Percentiles rank a stretch among this genome's conserved stretches.
These are phyloP conservation scores for Verbena officinalis DNA, from an alignment of 257 asterid species.

Conservation along the genomic window DNA sequence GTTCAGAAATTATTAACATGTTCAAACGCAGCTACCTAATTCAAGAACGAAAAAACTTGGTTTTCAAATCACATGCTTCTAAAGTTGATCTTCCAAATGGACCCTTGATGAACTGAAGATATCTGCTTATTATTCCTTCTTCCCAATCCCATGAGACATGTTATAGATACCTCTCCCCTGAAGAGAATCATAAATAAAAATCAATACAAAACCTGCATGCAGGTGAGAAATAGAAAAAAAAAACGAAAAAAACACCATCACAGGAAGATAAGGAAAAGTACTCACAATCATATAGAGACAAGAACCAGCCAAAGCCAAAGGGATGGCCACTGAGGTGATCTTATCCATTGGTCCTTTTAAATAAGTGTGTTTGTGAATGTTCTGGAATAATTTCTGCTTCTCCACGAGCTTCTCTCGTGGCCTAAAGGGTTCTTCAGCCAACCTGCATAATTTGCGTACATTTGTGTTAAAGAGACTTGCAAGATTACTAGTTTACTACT, in stretches of 20 bases:
- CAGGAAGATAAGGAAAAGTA: constrained; percentile 5
- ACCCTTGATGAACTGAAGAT: not conserved
- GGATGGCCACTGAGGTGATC: constrained; percentile 83
- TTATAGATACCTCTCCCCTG: constrained; percentile 86
- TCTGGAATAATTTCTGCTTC: constrained; percentile 64
- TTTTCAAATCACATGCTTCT: constrained; percentile 10
- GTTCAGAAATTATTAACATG: constrained; percentile 37
- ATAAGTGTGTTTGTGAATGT: constrained; percentile 68
- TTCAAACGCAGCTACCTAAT: no score
- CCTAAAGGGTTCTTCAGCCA: constrained; percentile 75
- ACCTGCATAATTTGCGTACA: constrained; percentile 47
- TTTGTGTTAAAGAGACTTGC: constrained; percentile 1
- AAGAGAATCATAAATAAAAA: constrained; percentile 13
- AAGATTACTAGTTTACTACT: not conserved
- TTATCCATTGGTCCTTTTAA: constrained; percentile 63
- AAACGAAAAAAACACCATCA: no score
- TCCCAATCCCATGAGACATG: constrained; percentile 84
- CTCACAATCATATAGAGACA: constrained; percentile 62
- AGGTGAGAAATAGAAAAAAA: not conserved
- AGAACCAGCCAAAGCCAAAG: constrained; percentile 63
- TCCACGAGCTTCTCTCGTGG: constrained; percentile 74
- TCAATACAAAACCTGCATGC: constrained; percentile 13
- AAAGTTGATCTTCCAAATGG: constrained; percentile 1
- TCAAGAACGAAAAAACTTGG: not conserved
- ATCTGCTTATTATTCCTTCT: constrained; percentile 65